phyloP scores from a whole-genome alignment of 164 flowering plant species.

The Nymphaea colorata region DNA sequence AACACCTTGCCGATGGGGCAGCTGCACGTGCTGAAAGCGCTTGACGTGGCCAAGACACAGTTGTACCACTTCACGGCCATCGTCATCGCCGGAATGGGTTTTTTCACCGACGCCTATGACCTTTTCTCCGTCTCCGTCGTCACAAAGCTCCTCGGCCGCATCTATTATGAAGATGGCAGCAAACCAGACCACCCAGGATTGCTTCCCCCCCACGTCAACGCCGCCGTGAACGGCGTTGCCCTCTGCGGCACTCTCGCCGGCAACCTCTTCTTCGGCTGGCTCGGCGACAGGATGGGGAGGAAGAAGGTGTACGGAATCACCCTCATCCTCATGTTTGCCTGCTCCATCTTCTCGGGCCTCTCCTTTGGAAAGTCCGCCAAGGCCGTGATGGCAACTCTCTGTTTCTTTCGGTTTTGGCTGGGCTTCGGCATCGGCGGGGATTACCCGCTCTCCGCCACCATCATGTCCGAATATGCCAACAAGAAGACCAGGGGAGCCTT shows the following conservation, averaged over 20 bases:
- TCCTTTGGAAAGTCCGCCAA: conserved; percentile 16
- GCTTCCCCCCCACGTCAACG: conserved; percentile 25
- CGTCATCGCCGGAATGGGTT: too few species aligned
- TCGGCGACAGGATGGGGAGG: conserved; percentile 30
- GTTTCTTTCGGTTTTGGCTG: conserved; percentile 12
- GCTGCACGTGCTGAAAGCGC: too few species aligned
- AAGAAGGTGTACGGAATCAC: conserved; percentile 30
- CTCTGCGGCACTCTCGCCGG: conserved; percentile 30
- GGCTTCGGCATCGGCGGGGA: conserved; percentile 13
- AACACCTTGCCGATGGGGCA: too few species aligned
- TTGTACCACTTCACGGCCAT: too few species aligned
- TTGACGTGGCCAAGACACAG: too few species aligned
- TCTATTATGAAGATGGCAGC: conserved; percentile 18
- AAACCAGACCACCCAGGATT: conserved; percentile 17
- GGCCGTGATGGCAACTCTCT: conserved; percentile 4
- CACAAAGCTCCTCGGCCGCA: conserved; percentile 5
- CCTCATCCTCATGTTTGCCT: conserved; percentile 24
- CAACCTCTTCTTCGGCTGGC: conserved; percentile 34
- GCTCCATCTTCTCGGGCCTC: conserved; percentile 28
- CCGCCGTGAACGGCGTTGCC: conserved; percentile 35
- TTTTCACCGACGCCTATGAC: too few species aligned
- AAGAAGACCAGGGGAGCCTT: conserved; percentile 8
- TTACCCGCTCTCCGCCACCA: conserved; percentile 10
- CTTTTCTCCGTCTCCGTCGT: too few species aligned
- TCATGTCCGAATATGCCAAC: conserved; percentile 12